A percentile compares a stretch with the other conserved stretches of the same genome.
Conservation (phyloP, 2,329 filamentous ascomycete genomes). For the Aspergillus calidoustus region DNA sequence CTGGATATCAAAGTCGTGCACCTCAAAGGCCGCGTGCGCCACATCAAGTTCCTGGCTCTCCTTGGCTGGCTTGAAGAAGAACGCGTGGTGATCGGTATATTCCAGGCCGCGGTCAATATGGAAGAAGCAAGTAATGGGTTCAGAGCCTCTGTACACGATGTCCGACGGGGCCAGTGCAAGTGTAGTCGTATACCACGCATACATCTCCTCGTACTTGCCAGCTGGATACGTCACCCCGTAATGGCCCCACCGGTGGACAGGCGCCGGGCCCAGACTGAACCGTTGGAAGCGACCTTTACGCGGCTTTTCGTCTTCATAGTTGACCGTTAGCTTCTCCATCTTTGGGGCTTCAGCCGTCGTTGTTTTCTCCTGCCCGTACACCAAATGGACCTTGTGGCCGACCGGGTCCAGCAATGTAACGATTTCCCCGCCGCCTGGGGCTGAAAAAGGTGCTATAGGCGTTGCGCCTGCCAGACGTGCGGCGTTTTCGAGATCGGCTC, state of each 20-base stretch:
- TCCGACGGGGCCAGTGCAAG: background rate
- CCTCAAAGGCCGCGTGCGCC: background rate
- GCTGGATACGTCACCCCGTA: background rate
- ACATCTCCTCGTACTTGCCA: background rate
- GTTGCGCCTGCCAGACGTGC: no score
- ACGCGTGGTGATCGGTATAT: background rate
- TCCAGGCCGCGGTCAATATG: background rate
- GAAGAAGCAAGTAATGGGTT: background rate
- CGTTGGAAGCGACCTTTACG: no score
- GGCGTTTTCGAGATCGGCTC: no score
- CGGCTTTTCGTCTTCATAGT: no score
- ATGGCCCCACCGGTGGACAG: background rate
- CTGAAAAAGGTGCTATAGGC: no score
- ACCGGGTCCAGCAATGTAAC: no score
- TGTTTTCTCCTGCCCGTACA: no score
- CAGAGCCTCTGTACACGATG: background rate
- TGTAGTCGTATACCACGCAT: background rate
- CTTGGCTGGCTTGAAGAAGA: constrained; percentile 4
- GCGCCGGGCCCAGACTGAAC: no score
- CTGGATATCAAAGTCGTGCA: constrained; percentile 1
- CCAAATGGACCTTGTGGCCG: no score
- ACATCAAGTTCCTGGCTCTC: background rate
- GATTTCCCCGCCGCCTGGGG: no score
- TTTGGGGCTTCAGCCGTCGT: no score
- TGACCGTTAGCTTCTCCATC: no score